Conservation (phyloP, 2,329 filamentous ascomycete genomes). For the Curvularia hawaiiensis region DNA sequence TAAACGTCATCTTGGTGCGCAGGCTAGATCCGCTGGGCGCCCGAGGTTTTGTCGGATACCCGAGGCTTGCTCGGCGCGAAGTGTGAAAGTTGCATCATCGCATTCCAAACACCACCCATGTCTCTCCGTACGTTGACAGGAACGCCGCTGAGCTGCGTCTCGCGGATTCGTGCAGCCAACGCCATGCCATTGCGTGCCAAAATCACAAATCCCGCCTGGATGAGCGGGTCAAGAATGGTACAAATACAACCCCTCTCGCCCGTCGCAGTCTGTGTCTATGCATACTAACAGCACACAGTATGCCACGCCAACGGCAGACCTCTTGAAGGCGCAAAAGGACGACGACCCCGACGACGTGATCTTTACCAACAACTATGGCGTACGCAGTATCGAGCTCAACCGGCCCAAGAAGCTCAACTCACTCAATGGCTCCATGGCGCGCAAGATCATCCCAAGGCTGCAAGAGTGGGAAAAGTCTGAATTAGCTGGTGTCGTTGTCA, state of each 20-base stretch:
- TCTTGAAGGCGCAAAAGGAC: conserved; percentile 61
- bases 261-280: not conserved
- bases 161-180: conserved; percentile 34
- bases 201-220: conserved; percentile 63
- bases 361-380: conserved; percentile 85
- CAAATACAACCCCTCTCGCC: conserved; percentile 10
- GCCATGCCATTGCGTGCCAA: conserved; percentile 84
- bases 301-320: conserved; percentile 40
- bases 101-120: conserved; percentile 45
- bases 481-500: conserved; percentile 87
- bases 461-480: conserved; percentile 95
- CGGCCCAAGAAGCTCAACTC: conserved; percentile 90
- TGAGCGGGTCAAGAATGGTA: conserved; percentile 60
- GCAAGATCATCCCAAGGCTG: conserved; percentile 88
- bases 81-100: conserved; percentile 40
- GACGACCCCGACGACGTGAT: conserved; percentile 91
- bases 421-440: conserved; percentile 90
- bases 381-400: conserved; percentile 93
- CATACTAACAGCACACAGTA: conserved; percentile 36
- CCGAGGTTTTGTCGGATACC: conserved; percentile 29
- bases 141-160: conserved; percentile 48
- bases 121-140: conserved; percentile 51
- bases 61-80: conserved; percentile 44
- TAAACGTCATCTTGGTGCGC: not conserved
- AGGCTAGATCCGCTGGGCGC: not conserved